These are phyloP conservation scores for Aspergillus ostianus DNA, from an alignment of 495 filamentous ascomycete species.

Conservation along the genomic window DNA sequence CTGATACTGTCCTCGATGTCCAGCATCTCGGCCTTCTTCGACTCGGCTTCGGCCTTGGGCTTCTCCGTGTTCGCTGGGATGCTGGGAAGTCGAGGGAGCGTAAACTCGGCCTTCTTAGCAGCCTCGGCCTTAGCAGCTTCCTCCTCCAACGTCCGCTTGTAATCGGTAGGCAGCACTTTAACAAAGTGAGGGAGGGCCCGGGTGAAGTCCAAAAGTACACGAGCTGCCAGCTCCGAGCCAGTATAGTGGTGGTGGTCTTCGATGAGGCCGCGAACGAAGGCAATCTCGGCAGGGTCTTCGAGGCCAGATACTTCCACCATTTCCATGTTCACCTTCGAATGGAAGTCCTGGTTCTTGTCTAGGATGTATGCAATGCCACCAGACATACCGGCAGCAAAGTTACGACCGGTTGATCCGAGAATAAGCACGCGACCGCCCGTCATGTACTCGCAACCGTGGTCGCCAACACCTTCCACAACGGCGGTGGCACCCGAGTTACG, in stretches of 20 bases:
- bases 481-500: conserved; percentile 97
- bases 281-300: conserved; percentile 89
- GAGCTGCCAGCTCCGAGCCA: conserved; percentile 92
- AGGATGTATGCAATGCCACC: conserved; percentile 97
- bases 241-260: conserved; percentile 99
- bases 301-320: conserved; percentile 94
- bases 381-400: conserved; percentile 99
- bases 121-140: conserved; percentile 82
- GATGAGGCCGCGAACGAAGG: conserved; percentile 88
- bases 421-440: conserved; percentile 92
- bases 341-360: conserved; percentile 89
- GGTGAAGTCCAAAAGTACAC: conserved; percentile 95
- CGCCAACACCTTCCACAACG: conserved; percentile 95
- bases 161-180: conserved; percentile 94
- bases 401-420: conserved; percentile 91
- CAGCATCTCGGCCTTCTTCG: conserved; percentile 77
- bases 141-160: conserved; percentile 90
- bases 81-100: conserved; percentile 74
- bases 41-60: conserved; percentile 55
- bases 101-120: conserved; percentile 79
- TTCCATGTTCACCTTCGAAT: conserved; percentile 93
- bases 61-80: conserved; percentile 52
- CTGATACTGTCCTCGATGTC: conserved; percentile 95
- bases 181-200: conserved; percentile 88
- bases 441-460: conserved; percentile 99